Percentiles rank a stretch among this genome's conserved stretches.
These are phyloP conservation scores for Podaxis mareebaensis DNA, from an alignment of 768 basidiomycete species.

Conservation along the genomic window DNA sequence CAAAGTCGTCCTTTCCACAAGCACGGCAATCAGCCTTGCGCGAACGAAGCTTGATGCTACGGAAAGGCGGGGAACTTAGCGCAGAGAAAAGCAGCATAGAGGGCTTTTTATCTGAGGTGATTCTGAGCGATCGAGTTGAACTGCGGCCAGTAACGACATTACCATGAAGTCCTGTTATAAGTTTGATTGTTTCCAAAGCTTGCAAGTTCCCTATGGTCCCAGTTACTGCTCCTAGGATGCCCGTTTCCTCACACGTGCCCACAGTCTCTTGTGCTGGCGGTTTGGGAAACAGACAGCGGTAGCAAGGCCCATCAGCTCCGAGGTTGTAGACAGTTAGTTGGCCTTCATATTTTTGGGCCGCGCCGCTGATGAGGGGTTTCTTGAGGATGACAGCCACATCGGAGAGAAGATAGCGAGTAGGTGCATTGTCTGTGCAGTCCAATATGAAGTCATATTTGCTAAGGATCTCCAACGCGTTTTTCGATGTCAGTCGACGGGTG, in stretches of 20 bases:
- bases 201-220: constrained; percentile 90
- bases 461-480: constrained; percentile 67
- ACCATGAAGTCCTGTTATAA: constrained; percentile 71
- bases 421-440: constrained; percentile 94
- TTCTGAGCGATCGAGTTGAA: not conserved
- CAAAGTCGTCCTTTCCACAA: constrained; percentile 50
- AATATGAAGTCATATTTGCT: constrained; percentile 72
- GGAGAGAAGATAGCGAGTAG: constrained; percentile 90
- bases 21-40: constrained; percentile 72
- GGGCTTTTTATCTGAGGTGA: constrained; percentile 53
- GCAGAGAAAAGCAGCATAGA: constrained; percentile 76
- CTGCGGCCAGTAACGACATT: constrained; percentile 14
- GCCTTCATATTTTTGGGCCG: constrained; percentile 84
- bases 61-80: constrained; percentile 67
- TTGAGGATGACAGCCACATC: constrained; percentile 75
- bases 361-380: constrained; percentile 91
- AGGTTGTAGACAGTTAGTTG: constrained; percentile 80
- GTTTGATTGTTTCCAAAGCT: constrained; percentile 85
- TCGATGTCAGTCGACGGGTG: constrained; percentile 50
- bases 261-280: constrained; percentile 64
- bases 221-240: constrained; percentile 86
- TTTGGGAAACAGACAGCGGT: constrained; percentile 89
- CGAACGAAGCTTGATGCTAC: constrained; percentile 78
- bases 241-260: constrained; percentile 85
- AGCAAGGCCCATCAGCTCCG: constrained; percentile 77